These are phyloP conservation scores for Aspergillus ochraceoroseus DNA, from an alignment of 2,329 filamentous ascomycete species.

Conservation along the genomic window DNA sequence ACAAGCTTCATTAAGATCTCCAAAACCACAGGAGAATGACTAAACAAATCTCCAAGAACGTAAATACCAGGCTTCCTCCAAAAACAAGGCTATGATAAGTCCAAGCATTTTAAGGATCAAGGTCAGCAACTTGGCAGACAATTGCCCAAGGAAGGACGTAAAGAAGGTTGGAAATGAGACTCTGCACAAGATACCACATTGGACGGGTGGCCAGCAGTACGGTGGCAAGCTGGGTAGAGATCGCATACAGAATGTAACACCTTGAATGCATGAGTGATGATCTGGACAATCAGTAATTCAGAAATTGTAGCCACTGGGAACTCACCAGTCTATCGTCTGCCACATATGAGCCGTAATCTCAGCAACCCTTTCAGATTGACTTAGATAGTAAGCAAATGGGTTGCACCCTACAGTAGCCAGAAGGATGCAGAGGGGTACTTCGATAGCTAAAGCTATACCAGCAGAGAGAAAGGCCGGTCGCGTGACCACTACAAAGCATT, in stretches of 20 bases:
- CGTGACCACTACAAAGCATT: slow-evolving; percentile 37
- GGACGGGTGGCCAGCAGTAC: slow-evolving; percentile 61
- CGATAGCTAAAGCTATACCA: slow-evolving; percentile 38
- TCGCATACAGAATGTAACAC: slow-evolving; percentile 66
- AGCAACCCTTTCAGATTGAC: slow-evolving; percentile 54
- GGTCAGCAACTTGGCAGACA: slow-evolving; percentile 31
- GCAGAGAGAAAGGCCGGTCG: slow-evolving; percentile 53
- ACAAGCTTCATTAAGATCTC: too few relatives aligned
- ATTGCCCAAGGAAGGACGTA: slow-evolving; percentile 70
- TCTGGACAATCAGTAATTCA: too few relatives aligned
- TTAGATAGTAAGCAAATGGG: slow-evolving; percentile 60
- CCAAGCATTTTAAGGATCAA: slow-evolving; percentile 18
- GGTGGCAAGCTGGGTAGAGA: slow-evolving; percentile 59
- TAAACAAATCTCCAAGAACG: slow-evolving; percentile 20
- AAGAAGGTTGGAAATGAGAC: slow-evolving; percentile 60
- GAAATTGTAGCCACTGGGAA: neutral
- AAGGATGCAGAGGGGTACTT: slow-evolving; percentile 60
- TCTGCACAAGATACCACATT: slow-evolving; percentile 64
- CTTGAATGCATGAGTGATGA: too few relatives aligned
- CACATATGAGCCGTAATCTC: slow-evolving; percentile 63
- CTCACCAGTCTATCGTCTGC: slow-evolving; percentile 30
- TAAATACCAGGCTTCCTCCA: slow-evolving; percentile 23
- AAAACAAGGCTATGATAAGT: slow-evolving; percentile 23
- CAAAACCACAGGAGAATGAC: too few relatives aligned
- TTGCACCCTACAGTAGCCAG: slow-evolving; percentile 57